These are phyloP conservation scores for Boletus patriciae DNA, from an alignment of 768 basidiomycete genomes.

Conservation along the genomic window DNA sequence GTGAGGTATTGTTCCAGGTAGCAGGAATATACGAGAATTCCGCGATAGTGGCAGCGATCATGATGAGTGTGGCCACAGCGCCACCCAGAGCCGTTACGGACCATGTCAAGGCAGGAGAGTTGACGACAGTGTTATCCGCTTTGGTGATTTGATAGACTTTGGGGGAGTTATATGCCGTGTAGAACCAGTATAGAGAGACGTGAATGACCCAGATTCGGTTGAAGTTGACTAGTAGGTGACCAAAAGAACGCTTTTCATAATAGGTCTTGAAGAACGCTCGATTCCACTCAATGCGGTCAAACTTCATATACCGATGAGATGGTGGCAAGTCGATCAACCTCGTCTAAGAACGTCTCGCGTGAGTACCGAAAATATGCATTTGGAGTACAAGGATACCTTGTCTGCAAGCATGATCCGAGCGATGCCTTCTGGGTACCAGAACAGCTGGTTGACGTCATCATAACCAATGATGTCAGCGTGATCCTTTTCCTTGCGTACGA, in stretches of 20 bases:
- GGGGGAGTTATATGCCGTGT: constrained; percentile 93
- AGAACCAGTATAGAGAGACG: constrained; percentile 92
- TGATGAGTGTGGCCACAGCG: constrained; percentile 93
- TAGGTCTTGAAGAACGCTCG: constrained; percentile 99
- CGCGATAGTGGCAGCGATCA: constrained; percentile 90
- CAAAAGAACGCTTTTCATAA: constrained; percentile 94
- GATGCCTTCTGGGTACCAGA: constrained; percentile 99
- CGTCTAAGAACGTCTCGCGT: constrained; percentile 47
- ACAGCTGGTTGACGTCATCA: constrained; percentile 98
- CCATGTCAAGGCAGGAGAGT: constrained; percentile 83
- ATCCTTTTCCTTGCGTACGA: constrained; percentile 89
- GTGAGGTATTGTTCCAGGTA: constrained; percentile 98
- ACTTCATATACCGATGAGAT: constrained; percentile 93
- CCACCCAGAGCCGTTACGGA: constrained; percentile 94
- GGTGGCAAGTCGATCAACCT: constrained; percentile 90
- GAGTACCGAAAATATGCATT: neutral
- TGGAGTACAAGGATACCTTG: constrained; percentile 55
- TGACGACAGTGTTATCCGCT: constrained; percentile 40
- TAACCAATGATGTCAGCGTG: constrained; percentile 96
- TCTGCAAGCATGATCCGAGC: constrained; percentile 85
- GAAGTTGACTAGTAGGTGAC: constrained; percentile 98
- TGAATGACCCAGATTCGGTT: constrained; percentile 99
- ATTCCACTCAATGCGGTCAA: constrained; percentile 96
- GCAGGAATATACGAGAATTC: constrained; percentile 98
- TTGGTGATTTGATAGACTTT: constrained; percentile 64